A percentile compares a stretch with the other conserved stretches of the same genome.
Conservation (phyloP, 1,284 basidiomycete genomes). For the Singerocomus inundabilis region DNA sequence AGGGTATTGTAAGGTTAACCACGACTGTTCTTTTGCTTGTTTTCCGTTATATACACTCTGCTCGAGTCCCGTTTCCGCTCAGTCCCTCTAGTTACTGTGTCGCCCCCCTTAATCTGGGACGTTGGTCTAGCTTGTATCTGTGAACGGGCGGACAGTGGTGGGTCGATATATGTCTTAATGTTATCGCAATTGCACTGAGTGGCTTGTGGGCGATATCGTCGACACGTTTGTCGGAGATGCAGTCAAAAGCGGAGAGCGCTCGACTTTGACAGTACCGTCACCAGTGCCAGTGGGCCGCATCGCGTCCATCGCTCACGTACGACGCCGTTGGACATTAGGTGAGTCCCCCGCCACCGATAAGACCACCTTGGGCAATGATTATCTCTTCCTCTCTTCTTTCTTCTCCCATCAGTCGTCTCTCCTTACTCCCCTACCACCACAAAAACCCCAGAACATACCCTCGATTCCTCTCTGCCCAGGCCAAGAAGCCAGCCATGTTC, state of each 20-base stretch:
- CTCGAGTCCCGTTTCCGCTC: constrained; percentile 15
- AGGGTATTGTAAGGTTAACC: constrained; percentile 56
- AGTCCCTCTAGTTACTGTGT: constrained; percentile 2
- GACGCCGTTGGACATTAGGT: too few relatives aligned
- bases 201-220: constrained; percentile 2
- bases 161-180: constrained; percentile 30
- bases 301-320: too few relatives aligned
- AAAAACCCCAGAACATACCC: constrained; percentile 11
- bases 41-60: constrained; percentile 32
- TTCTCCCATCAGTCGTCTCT: constrained; percentile 18
- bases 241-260: too few relatives aligned
- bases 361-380: constrained; percentile 13
- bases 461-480: constrained; percentile 12
- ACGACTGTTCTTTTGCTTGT: constrained; percentile 25
- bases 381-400: constrained; percentile 1
- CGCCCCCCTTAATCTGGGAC: constrained; percentile 7
- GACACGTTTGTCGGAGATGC: constrained; percentile 25
- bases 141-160: constrained; percentile 7
- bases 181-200: constrained; percentile 18
- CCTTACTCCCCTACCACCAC: not conserved
- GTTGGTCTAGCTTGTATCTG: constrained; percentile 9
- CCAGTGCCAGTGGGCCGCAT: too few relatives aligned
- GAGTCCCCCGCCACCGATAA: constrained; percentile 20
- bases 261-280: too few relatives aligned
- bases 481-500: constrained; percentile 41